Evolutionary conservation across 805 yeast species (phyloP).

Genomic region (Candida gorgasii): DNA sequence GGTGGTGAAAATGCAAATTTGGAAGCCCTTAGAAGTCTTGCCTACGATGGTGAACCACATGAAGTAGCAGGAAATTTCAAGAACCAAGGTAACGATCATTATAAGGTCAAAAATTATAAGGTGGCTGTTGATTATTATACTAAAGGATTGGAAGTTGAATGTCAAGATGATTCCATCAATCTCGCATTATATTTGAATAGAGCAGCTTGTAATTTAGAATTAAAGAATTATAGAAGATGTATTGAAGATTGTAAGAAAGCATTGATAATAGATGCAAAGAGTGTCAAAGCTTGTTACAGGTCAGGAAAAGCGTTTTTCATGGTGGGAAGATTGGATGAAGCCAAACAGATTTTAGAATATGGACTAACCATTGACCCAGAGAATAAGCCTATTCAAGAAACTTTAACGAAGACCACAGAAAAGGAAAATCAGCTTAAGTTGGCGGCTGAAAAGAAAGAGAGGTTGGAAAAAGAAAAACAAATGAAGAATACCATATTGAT

Average conservation of each 20-base stretch:
- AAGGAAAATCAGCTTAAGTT: constrained; percentile 34
- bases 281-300: constrained; percentile 82
- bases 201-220: constrained; percentile 88
- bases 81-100: constrained; percentile 90
- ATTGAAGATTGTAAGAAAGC: constrained; percentile 83
- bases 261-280: constrained; percentile 61
- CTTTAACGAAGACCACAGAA: constrained; percentile 43
- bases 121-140: constrained; percentile 79
- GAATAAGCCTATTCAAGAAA: constrained; percentile 54
- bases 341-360: constrained; percentile 61
- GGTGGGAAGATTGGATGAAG: constrained; percentile 71
- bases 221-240: constrained; percentile 81
- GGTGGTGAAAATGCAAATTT: constrained; percentile 73
- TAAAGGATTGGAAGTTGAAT: constrained; percentile 72
- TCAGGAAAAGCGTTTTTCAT: constrained; percentile 78
- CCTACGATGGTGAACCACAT: constrained; percentile 93
- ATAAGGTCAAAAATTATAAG: constrained; percentile 65
- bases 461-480: constrained; percentile 41
- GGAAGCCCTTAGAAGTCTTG: constrained; percentile 88
- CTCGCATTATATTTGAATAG: constrained; percentile 73
- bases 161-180: constrained; percentile 54
- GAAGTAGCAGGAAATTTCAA: constrained; percentile 90
- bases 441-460: constrained; percentile 34
- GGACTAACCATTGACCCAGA: constrained; percentile 62
- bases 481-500: constrained; percentile 45